A percentile compares a stretch with the other conserved stretches of the same genome.
phyloP scores from a whole-genome alignment of 805 yeast genomes.

The Candida quercuum region DNA sequence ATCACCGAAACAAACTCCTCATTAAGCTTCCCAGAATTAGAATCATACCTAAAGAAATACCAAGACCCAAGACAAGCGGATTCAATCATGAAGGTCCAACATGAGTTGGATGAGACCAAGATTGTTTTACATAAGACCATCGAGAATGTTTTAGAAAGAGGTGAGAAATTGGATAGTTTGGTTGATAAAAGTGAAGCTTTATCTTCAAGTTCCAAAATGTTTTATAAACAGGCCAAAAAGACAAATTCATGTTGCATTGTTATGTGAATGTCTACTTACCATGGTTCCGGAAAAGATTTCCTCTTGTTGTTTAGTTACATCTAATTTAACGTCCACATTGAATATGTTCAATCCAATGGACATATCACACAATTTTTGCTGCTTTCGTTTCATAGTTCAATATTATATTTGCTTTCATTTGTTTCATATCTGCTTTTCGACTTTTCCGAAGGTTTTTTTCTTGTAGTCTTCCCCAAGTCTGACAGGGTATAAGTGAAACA shows the following conservation, averaged over 20 bases:
- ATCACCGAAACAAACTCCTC: slow-evolving; percentile 39
- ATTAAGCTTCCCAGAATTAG: slow-evolving; percentile 55
- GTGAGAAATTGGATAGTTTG: slow-evolving; percentile 89
- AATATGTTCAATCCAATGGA: no score
- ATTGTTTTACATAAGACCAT: slow-evolving; percentile 94
- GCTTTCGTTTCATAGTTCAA: no score
- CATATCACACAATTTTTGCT: no score
- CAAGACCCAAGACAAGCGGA: slow-evolving; percentile 98
- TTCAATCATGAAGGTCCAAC: slow-evolving; percentile 94
- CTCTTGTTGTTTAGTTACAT: not conserved
- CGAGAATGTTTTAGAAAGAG: slow-evolving; percentile 90
- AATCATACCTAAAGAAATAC: slow-evolving; percentile 69
- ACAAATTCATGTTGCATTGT: slow-evolving; percentile 85
- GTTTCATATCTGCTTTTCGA: no score
- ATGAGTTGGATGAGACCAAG: slow-evolving; percentile 96
- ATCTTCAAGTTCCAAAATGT: slow-evolving; percentile 83
- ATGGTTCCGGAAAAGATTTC: not conserved
- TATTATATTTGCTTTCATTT: no score
- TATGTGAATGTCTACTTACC: slow-evolving; percentile 35
- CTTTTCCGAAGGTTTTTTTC: no score
- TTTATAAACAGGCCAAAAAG: slow-evolving; percentile 95
- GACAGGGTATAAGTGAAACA: no score
- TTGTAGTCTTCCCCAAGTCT: no score
- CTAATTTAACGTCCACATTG: no score
- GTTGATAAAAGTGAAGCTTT: slow-evolving; percentile 95